A percentile compares a stretch with the other conserved stretches of the same genome.
Evolutionary conservation across 352 stramenopile species (phyloP).

Genomic region (Globisporangium cystogenes): DNA sequence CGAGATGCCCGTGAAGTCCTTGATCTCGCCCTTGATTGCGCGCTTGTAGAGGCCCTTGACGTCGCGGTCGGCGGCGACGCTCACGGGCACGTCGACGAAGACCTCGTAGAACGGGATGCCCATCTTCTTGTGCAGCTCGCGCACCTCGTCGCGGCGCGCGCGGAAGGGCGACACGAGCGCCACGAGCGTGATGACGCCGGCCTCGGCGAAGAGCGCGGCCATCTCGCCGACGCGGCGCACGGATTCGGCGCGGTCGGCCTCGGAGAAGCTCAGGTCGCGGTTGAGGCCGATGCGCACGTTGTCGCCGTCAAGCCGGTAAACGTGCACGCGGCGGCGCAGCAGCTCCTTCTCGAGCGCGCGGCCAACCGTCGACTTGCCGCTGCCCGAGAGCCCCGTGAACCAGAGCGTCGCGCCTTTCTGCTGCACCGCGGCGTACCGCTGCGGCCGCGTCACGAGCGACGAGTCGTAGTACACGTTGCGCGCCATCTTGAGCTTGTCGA

Average conservation of each 20-base stretch:
- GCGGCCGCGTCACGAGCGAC: slow-evolving; percentile 52
- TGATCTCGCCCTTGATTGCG: slow-evolving; percentile 93
- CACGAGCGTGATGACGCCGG: slow-evolving; percentile 96
- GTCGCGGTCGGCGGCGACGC: slow-evolving; percentile 95
- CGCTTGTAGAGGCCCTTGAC: slow-evolving; percentile 96
- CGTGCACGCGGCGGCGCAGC: slow-evolving; percentile 92
- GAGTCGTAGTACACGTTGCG: slow-evolving; percentile 84
- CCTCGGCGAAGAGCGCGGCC: slow-evolving; percentile 94
- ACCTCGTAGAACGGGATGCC: slow-evolving; percentile 98
- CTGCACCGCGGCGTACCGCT: slow-evolving; percentile 67
- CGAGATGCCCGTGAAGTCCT: slow-evolving; percentile 98
- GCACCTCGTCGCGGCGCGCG: slow-evolving; percentile 90
- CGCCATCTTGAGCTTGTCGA: slow-evolving; percentile 63
- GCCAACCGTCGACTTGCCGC: slow-evolving; percentile 97
- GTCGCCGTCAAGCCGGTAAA: slow-evolving; percentile 97
- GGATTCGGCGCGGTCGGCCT: slow-evolving; percentile 93
- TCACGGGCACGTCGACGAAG: slow-evolving; percentile 96
- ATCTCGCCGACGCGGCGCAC: slow-evolving; percentile 97
- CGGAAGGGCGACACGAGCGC: slow-evolving; percentile 96
- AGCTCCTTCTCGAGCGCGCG: slow-evolving; percentile 95
- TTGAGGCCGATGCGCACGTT: slow-evolving; percentile 98
- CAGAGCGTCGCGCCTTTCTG: slow-evolving; percentile 98
- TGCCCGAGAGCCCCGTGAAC: slow-evolving; percentile 98
- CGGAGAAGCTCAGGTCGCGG: slow-evolving; percentile 94
- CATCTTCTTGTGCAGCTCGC: slow-evolving; percentile 90